Evolutionary conservation across 345 rosid species (phyloP).

Genomic region (Aquilaria yunnanensis): DNA sequence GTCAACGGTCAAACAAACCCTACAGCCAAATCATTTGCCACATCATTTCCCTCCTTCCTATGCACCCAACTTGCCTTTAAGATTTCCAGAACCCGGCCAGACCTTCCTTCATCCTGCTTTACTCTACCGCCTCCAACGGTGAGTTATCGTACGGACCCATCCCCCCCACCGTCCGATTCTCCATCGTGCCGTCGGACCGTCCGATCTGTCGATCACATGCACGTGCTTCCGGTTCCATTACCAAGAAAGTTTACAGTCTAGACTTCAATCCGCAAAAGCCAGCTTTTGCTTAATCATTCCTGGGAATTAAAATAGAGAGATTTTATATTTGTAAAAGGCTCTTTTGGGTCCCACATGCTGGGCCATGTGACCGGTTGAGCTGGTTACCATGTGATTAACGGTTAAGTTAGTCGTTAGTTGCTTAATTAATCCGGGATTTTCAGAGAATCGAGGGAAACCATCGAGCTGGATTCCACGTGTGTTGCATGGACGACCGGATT

Average conservation of each 20-base stretch:
- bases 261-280: background rate
- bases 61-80: background rate
- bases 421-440: slow-evolving; percentile 2
- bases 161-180: slow-evolving; percentile 1
- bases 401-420: slow-evolving; percentile 21
- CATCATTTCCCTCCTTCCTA: background rate
- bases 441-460: slow-evolving; percentile 19
- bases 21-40: slow-evolving; percentile 10
- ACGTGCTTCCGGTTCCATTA: slow-evolving; percentile 1
- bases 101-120: slow-evolving; percentile 1
- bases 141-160: background rate
- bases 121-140: background rate
- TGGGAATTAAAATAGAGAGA: too few relatives aligned
- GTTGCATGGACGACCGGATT: background rate
- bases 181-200: background rate
- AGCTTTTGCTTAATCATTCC: slow-evolving; percentile 4
- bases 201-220: background rate
- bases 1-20: slow-evolving; percentile 30
- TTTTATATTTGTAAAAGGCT: background rate
- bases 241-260: background rate
- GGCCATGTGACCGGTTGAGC: slow-evolving; percentile 57
- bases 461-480: slow-evolving; percentile 33
- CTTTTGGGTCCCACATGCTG: slow-evolving; percentile 26
- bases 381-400: slow-evolving; percentile 54
- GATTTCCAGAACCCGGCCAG: background rate